A percentile compares a stretch with the other conserved stretches of the same genome.
These are phyloP conservation scores for Apiospora hydei DNA, from an alignment of 2,329 filamentous ascomycete species.

Conservation along the genomic window DNA sequence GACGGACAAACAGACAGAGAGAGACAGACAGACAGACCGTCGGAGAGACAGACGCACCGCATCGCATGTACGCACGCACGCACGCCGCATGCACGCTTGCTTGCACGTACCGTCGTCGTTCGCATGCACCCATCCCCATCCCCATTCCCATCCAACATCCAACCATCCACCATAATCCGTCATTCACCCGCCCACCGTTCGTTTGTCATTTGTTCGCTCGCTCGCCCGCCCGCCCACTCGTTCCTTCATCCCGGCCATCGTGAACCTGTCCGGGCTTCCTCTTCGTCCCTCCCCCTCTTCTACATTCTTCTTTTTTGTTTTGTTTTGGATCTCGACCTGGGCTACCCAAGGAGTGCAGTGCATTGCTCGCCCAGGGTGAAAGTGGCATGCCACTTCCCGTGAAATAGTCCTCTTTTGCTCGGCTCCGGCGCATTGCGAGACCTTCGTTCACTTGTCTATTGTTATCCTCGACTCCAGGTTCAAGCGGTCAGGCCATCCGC, in stretches of 20 bases:
- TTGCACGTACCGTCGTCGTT: background rate
- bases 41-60: background rate
- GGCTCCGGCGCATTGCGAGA: constrained; percentile 3
- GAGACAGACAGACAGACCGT: background rate
- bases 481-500: background rate
- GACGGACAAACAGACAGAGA: background rate
- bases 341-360: background rate
- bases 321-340: background rate
- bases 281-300: too few species aligned
- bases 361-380: constrained; percentile 4
- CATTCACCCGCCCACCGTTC: background rate
- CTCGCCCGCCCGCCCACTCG: background rate
- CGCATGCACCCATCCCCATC: background rate
- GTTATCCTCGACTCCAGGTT: background rate
- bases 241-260: background rate
- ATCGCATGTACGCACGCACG: too few species aligned
- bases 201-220: background rate
- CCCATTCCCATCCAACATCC: background rate
- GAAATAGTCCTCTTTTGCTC: background rate
- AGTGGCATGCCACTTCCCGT: constrained; percentile 2
- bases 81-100: background rate
- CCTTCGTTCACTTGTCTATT: background rate
- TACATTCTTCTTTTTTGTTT: too few species aligned
- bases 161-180: background rate
- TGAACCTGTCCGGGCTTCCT: background rate